These are phyloP conservation scores for Backusella luteola DNA, from an alignment of 192 early-diverging fungal species.

Conservation along the genomic window DNA sequence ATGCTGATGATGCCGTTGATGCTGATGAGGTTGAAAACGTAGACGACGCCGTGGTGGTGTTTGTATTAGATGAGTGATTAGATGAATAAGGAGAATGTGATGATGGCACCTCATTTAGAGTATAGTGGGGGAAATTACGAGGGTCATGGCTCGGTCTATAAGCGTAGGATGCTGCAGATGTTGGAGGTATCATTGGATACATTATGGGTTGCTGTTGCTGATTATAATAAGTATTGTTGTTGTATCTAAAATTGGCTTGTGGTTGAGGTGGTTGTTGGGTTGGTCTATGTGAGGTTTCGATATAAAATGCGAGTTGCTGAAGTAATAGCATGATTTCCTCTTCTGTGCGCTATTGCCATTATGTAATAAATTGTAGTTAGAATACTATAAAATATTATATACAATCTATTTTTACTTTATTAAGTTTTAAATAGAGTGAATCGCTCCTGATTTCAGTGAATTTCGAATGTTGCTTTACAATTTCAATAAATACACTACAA, in stretches of 20 bases:
- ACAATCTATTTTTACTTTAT: slow-evolving; percentile 39
- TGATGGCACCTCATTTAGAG: background rate
- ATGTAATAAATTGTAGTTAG: background rate
- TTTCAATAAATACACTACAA: slow-evolving; percentile 47
- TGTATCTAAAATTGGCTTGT: background rate
- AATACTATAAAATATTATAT: background rate
- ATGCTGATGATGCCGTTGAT: background rate
- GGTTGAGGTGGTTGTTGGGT: background rate
- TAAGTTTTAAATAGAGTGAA: slow-evolving; percentile 11
- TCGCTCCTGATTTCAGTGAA: slow-evolving; percentile 36
- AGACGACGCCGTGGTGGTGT: background rate
- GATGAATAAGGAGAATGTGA: background rate
- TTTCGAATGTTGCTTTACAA: slow-evolving; percentile 41
- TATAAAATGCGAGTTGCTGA: slow-evolving; percentile 10
- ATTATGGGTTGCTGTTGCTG: background rate
- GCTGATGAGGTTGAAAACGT: background rate
- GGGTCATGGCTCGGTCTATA: slow-evolving; percentile 25
- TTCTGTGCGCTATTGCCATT: background rate
- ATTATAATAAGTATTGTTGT: background rate
- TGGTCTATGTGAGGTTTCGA: background rate
- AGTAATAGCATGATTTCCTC: background rate
- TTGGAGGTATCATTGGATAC: background rate
- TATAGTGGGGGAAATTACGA: slow-evolving; percentile 21
- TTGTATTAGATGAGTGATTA: background rate
- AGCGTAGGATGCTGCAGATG: slow-evolving; percentile 1